Evolutionary conservation across 2,329 filamentous ascomycete genomes (phyloP), one percentile per base, ranked within the genome.

Genomic region (Trichoderma simmonsii): DNA sequence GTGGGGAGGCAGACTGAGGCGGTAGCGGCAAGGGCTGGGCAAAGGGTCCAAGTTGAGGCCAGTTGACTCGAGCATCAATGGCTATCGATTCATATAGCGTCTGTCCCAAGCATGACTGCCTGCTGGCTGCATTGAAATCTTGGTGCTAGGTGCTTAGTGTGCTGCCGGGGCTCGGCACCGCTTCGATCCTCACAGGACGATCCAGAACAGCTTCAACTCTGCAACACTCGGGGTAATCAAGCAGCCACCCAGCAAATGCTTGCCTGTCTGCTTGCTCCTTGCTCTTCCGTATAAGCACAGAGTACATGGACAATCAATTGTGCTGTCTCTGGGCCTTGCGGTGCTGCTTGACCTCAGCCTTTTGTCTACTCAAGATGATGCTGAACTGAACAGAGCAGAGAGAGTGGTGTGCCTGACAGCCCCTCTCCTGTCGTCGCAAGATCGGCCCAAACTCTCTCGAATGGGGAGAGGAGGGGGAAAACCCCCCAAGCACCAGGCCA

Each of bases 1-100:
- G 73, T 70, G 68, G 68, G 65, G 72, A 73, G 51, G 18, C 69
- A 39, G 56, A 66, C 70, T 66, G 72, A 72, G 70, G 72, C 65
- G 67, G 68, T 51, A 67, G 68, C 68, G 56, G 71, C 67, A 71
- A 30, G 54, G 71, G 39, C 59, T 39, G 68, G 61, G 48, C 36
- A 63, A 32, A 64, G 57, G 34, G 48, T 65, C 60, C 18, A 61
- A 65, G 64, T 54, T 24, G 48, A 34, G 57, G 57, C 57, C 57
- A 15, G 57, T 60, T 60, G 57, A 60, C 57, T 60, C 57, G 57
- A 60, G 57, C 57, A 32, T 21, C 21, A 59, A 60, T 24, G 57
- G 57, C 57, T 34, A 34, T 60, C 57, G 66, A 69, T 62, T 71
- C 60, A 56, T 54, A 65, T 39, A 54, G 48, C 32, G 28, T n/a